Conservation (phyloP, 2,329 filamentous ascomycete species). For the Neonectria faginata region DNA sequence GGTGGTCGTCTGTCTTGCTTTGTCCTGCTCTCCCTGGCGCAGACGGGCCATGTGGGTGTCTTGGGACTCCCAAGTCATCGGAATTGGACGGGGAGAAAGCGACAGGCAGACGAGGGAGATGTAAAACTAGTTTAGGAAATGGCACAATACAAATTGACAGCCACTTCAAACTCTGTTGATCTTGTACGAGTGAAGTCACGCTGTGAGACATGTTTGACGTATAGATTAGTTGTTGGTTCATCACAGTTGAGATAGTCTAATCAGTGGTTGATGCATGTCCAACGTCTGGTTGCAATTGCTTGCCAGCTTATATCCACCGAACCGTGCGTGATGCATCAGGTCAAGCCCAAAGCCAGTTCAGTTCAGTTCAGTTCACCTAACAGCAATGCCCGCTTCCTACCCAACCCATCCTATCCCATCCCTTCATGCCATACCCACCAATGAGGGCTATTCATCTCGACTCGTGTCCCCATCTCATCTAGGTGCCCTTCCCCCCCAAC, state of each 20-base stretch:
- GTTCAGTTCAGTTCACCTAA: neutral
- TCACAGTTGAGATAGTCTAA: neutral
- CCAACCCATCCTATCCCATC: neutral
- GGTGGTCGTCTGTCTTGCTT: slow-evolving; percentile 19
- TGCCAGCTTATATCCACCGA: slow-evolving; percentile 30
- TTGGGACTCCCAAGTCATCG: slow-evolving; percentile 19
- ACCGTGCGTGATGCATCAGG: neutral
- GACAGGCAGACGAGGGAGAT: slow-evolving; percentile 30
- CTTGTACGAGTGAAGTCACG: slow-evolving; percentile 6
- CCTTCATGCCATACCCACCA: neutral
- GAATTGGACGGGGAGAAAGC: slow-evolving; percentile 24
- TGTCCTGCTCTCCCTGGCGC: slow-evolving; percentile 23
- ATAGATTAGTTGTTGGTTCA: neutral
- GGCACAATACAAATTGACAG: slow-evolving; percentile 46
- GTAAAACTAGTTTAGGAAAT: slow-evolving; percentile 49
- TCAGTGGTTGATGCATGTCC: slow-evolving; percentile 18
- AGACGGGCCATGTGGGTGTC: slow-evolving; percentile 9
- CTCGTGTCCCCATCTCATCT: slow-evolving; percentile 14
- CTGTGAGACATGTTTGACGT: neutral
- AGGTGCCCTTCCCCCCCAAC: neutral
- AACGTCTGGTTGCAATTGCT: slow-evolving; percentile 32
- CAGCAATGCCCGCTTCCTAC: neutral
- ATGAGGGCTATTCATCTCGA: slow-evolving; percentile 10
- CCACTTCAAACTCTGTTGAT: too few relatives aligned
- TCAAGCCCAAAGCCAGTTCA: slow-evolving; percentile 13